Evolutionary conservation across 2,329 filamentous ascomycete species (phyloP), one percentile per base, ranked within the genome.

Genomic region (Monilinia vaccinii-corymbosi): DNA sequence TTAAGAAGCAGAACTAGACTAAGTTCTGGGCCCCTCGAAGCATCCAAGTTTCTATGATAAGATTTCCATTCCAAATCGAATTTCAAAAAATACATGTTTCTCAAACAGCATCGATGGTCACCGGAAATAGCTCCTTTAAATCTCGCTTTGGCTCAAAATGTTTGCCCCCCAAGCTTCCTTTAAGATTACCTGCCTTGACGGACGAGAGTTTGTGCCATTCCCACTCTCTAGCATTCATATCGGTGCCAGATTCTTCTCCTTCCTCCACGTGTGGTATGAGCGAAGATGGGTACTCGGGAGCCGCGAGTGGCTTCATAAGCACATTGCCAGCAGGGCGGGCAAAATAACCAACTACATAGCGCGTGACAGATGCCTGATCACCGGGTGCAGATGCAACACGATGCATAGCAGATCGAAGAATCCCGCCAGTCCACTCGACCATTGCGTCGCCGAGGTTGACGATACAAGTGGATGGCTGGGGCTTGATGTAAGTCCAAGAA

Each of bases 311-410:
- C 46, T 65, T 65, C 63, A 66, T 65, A 6, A 40, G 48, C 73
- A 40, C 71, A 69, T 79, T 75, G 63, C 75, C 77, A 21, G 31
- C 47, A 3, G 79, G 79, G 60, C 80, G 66, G 36, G 74, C 72
- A 67, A 82, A 80, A 63, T 81, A 81, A 21, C 81, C 79, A 21
- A 82, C 65, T 68, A 78, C 80, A 65, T 77, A 78, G 57, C 80
- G 71, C 14, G 56, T 52, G 6, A 47, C 40, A 9, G 28, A 42
- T n/a, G 50, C 52, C 34, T 65, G 64, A n/a, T 56, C 56, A 3
- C 63, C 69, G 6, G 68, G 70, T 0, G 68, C 63, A 44, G 65
- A 62, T 4, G 65, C 64, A 2, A 72, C 70, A 8, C 71, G 66
- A 58, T 72, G 70, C 44, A 69, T 53, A 21, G 65, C 64, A 13